These are phyloP conservation scores for Syzygium jambos DNA, from an alignment of 345 rosid species.

Conservation along the genomic window DNA sequence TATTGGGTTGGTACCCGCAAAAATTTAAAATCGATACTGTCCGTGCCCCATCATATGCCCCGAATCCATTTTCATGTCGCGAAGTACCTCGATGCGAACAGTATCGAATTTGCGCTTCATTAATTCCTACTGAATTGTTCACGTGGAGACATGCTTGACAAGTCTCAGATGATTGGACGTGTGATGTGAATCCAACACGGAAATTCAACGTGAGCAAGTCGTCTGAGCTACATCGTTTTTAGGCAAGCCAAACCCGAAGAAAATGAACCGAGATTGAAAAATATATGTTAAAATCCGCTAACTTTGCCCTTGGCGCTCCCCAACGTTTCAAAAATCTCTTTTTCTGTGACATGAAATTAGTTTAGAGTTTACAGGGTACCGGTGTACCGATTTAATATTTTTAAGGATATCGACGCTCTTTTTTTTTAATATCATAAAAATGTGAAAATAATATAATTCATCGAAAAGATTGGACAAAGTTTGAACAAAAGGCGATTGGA, in stretches of 20 bases:
- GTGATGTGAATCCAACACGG: neutral
- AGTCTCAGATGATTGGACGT: neutral
- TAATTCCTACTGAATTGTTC: no score
- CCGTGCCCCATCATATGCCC: neutral
- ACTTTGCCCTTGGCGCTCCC: neutral
- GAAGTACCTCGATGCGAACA: neutral
- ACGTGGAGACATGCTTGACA: neutral
- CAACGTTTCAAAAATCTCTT: neutral
- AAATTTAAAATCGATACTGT: neutral
- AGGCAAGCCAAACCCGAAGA: neutral
- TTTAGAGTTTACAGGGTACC: neutral
- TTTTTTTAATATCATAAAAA: neutral
- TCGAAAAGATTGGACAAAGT: neutral
- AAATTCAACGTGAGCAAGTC: neutral
- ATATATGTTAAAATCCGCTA: neutral
- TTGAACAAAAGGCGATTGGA: neutral
- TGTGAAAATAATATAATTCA: neutral
- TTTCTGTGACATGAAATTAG: accelerated
- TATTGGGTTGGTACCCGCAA: neutral
- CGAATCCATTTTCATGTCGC: neutral
- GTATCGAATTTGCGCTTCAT: accelerated
- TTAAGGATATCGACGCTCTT: no score
- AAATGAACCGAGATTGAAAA: neutral
- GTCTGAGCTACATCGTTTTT: neutral
- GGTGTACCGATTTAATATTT: neutral